Evolutionary conservation across 371 early-diverging fungal species (phyloP), one percentile per base, ranked within the genome.

Genomic region (Mortierella sp.): DNA sequence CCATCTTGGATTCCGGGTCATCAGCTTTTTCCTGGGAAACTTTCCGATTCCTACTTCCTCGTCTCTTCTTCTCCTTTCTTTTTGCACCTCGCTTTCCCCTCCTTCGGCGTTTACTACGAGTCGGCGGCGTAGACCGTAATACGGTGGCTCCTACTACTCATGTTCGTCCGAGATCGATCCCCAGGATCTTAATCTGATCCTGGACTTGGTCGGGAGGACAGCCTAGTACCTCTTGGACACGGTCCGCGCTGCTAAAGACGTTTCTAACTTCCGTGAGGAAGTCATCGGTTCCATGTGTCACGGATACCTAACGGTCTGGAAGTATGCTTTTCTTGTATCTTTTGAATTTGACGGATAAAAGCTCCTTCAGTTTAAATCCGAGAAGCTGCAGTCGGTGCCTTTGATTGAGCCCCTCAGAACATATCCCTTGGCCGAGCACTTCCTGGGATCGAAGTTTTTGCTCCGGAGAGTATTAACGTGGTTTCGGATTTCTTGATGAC

Each of bases 321-420:
- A 62, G 51, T 16, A 61, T 1, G 19, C 51, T 62, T 23, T 1
- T 48, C 16, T 48, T 57, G 58, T 68, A 68, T 16, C 69, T 62
- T 55, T 62, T 61, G n/a, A n/a, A n/a, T n/a, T n/a, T n/a, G n/a
- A n/a, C n/a, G n/a, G n/a, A n/a, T n/a, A n/a, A n/a, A n/a, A 69
- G 23, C 62, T 61, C 68, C 21, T 57, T 55, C 14, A 62, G 15
- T 62, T 68, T 68, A 62, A 30, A 68, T 28, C 57, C 68, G 7
- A 68, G 57, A 1, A 69, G 21, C 58, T 62, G 63, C 51, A 58
- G 29, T 11, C 45, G 43, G 56, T 62, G 25, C 9, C 69, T 59
- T 62, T 69, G 44, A 69, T 58, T 15, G 57, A 62, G 4, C 62
- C 63, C 26, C 58, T 50, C 1, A 69, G 46, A 28, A 69, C 12